Base-by-base conservation (phyloP, 2,329 filamentous ascomycete genomes). In the Raffaelea arxii region DNA sequence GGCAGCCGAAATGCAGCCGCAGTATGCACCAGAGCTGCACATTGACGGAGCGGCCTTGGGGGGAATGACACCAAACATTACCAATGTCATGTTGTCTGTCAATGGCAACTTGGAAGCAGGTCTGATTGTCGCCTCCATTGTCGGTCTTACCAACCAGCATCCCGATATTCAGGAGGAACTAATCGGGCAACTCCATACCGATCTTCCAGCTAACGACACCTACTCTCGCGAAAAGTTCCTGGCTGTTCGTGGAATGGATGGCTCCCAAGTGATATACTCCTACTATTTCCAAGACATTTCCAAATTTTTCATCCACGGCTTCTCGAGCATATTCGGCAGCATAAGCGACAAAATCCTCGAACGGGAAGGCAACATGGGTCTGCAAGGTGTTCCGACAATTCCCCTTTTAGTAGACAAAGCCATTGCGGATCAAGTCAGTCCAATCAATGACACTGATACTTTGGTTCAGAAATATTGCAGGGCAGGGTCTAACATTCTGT, bases 21-120 rank as follows among this genome's bases (percentile, higher is more conserved):
- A 58, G 22, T 75, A 75, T 51, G 72, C 72, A 1, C 68, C 70
- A 2, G 69, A 75, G 47, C 54, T 75, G 36, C 55, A 58, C 23
- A 62, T 75, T 32, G 59, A 59, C 4, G 71, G 71, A 6, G 64
- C 62, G 3, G 71, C 67, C 1, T 49, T 74, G 1, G 72, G 71
- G 11, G 71, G 71, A 10, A 56, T 69, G 19, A 63, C 66, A 4
- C 63, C 69, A 2, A 67, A 70, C 41, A 56, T 68, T 12, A 61
- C 59, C 5, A 60, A 51, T 6, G 63, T 66, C 16, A 46, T 71
- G 3, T 22, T 51, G 7, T 46, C 55, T 4, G 53, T 65, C 35
- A 63, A 66, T 48, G 57, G 57, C 27, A 54, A 48, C 3, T 24
- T 51, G 2, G 61, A 56, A 27, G 56, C 65, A 0, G 67, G 66